Evolutionary conservation across 2,329 filamentous ascomycete species (phyloP), one percentile per base, ranked within the genome.

Genomic region (Albophoma yamanashiensis): DNA sequence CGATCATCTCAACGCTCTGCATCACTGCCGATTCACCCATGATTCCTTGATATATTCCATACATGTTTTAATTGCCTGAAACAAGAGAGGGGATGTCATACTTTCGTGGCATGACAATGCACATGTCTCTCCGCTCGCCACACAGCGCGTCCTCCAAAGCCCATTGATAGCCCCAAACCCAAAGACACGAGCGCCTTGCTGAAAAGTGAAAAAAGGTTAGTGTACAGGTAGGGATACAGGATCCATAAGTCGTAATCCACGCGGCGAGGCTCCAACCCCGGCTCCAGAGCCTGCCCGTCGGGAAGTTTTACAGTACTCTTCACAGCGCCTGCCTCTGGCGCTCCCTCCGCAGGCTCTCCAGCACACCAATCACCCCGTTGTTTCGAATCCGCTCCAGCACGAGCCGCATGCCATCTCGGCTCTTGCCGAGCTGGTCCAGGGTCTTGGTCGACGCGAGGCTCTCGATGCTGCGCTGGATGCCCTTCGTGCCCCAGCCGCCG

Each of bases 381-480:
- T 82, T 82, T 56, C 83, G 79, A 58, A 86, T 75, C 56, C 89
- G 79, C 73, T 92, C 88, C 27, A 94, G 79, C 11, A 94, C 89
- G 43, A 92, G 84, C 60, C 84, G 86, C 90, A 94, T 93, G 56
- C 90, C 90, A 71, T 92, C 88, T 57, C 88, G 85, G 66, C 89
- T 90, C 76, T 92, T 92, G 58, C 87, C 86, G 67, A 93, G 81
- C 70, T 90, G 89, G 67, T 89, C 87, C 64, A 88, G 83, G 6
- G 90, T 91, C 70, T 90, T 88, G 68, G 86, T 88, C 45, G 89
- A 85, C 14, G 89, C 89, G 62, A 93, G 86, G 59, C 83, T 82
- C 76, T 94, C 90, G 67, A 94, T 92, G 68, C 86, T 91, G 64
- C 87, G 80, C 71, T 92, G 88, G 55, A 93, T 83, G n/a, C 88